phyloP scores from a whole-genome alignment of 805 yeast species.

The Candida hungchunana region DNA sequence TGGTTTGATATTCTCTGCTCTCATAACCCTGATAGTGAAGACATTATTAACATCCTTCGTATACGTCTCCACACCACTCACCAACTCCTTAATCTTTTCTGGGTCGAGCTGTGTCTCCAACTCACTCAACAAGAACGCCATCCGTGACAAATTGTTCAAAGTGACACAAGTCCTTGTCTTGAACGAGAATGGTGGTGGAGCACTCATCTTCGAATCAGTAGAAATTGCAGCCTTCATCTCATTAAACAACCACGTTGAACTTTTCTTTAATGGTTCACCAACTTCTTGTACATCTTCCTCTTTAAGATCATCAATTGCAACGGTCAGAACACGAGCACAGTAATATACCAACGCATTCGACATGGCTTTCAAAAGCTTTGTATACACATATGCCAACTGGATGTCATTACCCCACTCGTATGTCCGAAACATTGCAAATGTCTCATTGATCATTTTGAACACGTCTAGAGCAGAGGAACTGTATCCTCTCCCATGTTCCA shows the following conservation, averaged over 20 bases:
- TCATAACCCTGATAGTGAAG: slow-evolving; percentile 58
- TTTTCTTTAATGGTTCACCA: slow-evolving; percentile 24
- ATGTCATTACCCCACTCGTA: slow-evolving; percentile 63
- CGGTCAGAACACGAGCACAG: slow-evolving; percentile 33
- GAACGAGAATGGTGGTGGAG: slow-evolving; percentile 55
- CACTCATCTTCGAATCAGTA: slow-evolving; percentile 32
- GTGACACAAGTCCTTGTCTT: slow-evolving; percentile 64
- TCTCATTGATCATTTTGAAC: slow-evolving; percentile 57
- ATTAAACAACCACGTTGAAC: slow-evolving; percentile 40
- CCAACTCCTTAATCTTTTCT: slow-evolving; percentile 40
- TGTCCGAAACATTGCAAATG: slow-evolving; percentile 50
- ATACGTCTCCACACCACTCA: slow-evolving; percentile 15
- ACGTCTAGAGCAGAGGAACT: slow-evolving; percentile 67
- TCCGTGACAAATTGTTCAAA: slow-evolving; percentile 60
- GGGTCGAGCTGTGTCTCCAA: slow-evolving; percentile 58
- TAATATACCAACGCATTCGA: slow-evolving; percentile 57
- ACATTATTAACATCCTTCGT: slow-evolving; percentile 39
- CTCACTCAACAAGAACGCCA: slow-evolving; percentile 43
- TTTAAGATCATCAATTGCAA: slow-evolving; percentile 39
- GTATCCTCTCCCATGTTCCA: slow-evolving; percentile 35
- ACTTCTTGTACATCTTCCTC: slow-evolving; percentile 20
- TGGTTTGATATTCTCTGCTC: slow-evolving; percentile 57
- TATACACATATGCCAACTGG: slow-evolving; percentile 59
- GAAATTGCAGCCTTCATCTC: slow-evolving; percentile 50
- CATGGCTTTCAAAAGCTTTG: slow-evolving; percentile 56